A percentile compares a stretch with the other conserved stretches of the same genome.
phyloP scores from a whole-genome alignment of 2,329 filamentous ascomycete species.

The Cladophialophora chaetospira region DNA sequence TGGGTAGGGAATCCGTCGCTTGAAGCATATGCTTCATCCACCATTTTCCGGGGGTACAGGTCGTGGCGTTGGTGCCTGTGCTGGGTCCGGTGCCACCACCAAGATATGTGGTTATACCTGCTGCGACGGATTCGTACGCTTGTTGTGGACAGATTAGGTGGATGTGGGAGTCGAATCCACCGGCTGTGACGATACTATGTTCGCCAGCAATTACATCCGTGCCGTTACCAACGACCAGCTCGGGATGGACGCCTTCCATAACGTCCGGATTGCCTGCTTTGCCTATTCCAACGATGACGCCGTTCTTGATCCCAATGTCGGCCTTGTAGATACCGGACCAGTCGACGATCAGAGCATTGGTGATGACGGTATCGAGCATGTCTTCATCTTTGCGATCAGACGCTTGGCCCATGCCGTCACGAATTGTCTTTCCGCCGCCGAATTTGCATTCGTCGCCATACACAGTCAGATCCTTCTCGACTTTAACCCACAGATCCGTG shows the following conservation, averaged over 20 bases:
- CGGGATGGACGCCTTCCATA: slow-evolving; percentile 80
- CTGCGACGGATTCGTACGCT: slow-evolving; percentile 76
- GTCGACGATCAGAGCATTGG: slow-evolving; percentile 87
- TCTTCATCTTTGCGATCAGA: slow-evolving; percentile 72
- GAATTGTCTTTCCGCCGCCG: slow-evolving; percentile 88
- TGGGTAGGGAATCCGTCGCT: slow-evolving; percentile 74
- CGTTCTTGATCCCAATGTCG: slow-evolving; percentile 89
- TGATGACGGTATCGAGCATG: slow-evolving; percentile 80
- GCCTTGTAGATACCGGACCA: slow-evolving; percentile 94
- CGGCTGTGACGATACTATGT: slow-evolving; percentile 85
- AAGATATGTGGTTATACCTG: slow-evolving; percentile 86
- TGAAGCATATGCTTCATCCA: slow-evolving; percentile 89
- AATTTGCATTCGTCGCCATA: slow-evolving; percentile 96
- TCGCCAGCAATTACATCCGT: slow-evolving; percentile 93
- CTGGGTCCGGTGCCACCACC: slow-evolving; percentile 92
- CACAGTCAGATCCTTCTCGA: slow-evolving; percentile 79
- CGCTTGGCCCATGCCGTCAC: slow-evolving; percentile 95
- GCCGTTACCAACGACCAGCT: slow-evolving; percentile 80
- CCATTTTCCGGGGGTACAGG: slow-evolving; percentile 82
- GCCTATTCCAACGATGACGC: slow-evolving; percentile 82
- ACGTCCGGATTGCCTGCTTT: slow-evolving; percentile 97
- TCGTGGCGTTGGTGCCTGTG: slow-evolving; percentile 87
- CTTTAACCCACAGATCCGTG: slow-evolving; percentile 86
- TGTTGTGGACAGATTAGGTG: slow-evolving; percentile 97
- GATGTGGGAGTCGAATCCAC: slow-evolving; percentile 86